Base-by-base conservation (phyloP, 495 filamentous ascomycete species). In the Geoglossum glabrum region DNA sequence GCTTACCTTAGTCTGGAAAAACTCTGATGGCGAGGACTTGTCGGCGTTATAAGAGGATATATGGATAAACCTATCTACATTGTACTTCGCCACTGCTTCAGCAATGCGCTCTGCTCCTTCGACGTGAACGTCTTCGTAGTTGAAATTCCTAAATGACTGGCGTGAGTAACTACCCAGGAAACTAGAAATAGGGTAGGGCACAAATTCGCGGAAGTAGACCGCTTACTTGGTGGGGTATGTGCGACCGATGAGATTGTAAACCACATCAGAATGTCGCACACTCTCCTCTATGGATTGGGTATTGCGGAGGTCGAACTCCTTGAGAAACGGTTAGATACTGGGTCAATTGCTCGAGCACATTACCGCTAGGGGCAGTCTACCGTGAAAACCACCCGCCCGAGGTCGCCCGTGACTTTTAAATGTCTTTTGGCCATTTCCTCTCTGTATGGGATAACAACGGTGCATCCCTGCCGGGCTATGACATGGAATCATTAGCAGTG, bases 381-480 rank as follows among this genome's bases (percentile, higher is more conserved):
- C 63, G 90, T 76, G 71, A 97, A 95, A 61, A 83, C 73, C 40
- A 99, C 79, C 60, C 83, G 78, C 54, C 92, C 92, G 46, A 99
- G 75, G 75, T 99, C 92, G 71, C 92, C 92, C 40, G 87, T 77
- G 55, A 94, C 79, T 72, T 95, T 99, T 68, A 99, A 74, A 72
- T 97, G 89, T 63, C 92, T 83, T 79, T 95, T 97, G 57, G 82
- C 74, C 89, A 95, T 95, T 72, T 97, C 93, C 73, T 99, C 92
- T 33, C 92, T 82, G 77, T 80, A 99, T 49, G 92, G 92, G 58
- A 97, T 69, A 49, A 99, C 79, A 49, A 97, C 90, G 50, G 83
- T 95, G 71, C 87, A 92, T 83, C 90, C 90, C 71, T 84, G 78
- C 60, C 83, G 79, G 65, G 89, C 90, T 96, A 64, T 65, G 59